These are phyloP conservation scores for Meyerozyma athensensis DNA, from an alignment of 1,139 yeast genomes.

Conservation along the genomic window DNA sequence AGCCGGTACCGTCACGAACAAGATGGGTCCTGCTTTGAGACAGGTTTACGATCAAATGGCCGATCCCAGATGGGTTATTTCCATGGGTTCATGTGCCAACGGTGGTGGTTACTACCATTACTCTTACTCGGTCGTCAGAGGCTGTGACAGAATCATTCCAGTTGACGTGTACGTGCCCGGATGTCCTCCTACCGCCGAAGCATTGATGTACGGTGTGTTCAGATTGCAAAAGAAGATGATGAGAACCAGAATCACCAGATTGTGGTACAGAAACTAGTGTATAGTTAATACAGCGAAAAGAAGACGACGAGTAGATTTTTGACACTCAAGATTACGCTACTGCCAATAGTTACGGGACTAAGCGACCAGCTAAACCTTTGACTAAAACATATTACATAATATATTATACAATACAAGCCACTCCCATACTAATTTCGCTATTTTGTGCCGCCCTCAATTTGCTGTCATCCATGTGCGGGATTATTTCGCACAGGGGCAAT, in stretches of 20 bases:
- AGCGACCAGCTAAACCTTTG: too few species aligned
- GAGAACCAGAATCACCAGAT: conserved; percentile 71
- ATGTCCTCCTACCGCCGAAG: conserved; percentile 90
- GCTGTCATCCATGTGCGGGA: conserved; percentile 1
- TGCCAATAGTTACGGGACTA: background rate
- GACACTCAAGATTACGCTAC: too few species aligned
- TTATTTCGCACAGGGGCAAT: conserved; percentile 3
- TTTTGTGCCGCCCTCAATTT: conserved; percentile 2
- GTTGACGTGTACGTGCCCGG: conserved; percentile 92
- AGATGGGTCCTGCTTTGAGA: conserved; percentile 92
- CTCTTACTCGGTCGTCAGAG: conserved; percentile 84
- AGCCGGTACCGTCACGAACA: conserved; percentile 87
- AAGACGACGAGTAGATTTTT: too few species aligned
- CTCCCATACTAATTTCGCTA: background rate
- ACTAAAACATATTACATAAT: too few species aligned
- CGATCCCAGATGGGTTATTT: conserved; percentile 85
- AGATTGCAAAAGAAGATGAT: conserved; percentile 88
- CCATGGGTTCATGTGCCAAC: conserved; percentile 94
- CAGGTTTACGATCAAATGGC: conserved; percentile 95
- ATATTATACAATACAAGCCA: background rate
- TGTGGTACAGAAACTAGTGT: conserved; percentile 75
- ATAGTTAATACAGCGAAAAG: too few species aligned
- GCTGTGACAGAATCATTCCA: conserved; percentile 85
- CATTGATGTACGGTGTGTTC: conserved; percentile 86
- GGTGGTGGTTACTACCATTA: conserved; percentile 94